Percentiles rank a stretch among this genome's conserved stretches.
phyloP scores from a whole-genome alignment of 78 protist genomes.

The Dictyostelium brefeldianum region DNA sequence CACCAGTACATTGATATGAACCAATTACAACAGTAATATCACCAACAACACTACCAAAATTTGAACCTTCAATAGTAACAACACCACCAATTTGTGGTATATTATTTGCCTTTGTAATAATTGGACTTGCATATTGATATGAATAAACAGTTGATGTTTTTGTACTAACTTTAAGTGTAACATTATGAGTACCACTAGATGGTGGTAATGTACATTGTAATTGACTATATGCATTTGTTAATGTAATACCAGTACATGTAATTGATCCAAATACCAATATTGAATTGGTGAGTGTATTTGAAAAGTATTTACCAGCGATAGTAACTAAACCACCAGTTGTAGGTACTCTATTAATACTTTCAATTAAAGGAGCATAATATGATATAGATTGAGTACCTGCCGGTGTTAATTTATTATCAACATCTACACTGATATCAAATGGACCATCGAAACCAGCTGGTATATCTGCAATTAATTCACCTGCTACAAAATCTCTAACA shows the following conservation, averaged over 20 bases:
- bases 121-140: neutral
- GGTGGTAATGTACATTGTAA: slow-evolving; percentile 4
- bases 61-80: slow-evolving; percentile 16
- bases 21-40: neutral
- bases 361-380: slow-evolving; percentile 4
- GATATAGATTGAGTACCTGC: slow-evolving; percentile 13
- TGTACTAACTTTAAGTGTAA: neutral
- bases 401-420: neutral
- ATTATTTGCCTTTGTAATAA: neutral
- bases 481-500: slow-evolving; percentile 16
- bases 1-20: neutral
- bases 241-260: neutral
- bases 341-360: neutral
- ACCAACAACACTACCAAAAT: neutral
- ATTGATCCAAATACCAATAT: neutral
- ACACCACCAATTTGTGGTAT: slow-evolving; percentile 27
- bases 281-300: neutral
- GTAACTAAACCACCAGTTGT: slow-evolving; percentile 25
- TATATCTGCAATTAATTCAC: neutral
- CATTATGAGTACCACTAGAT: neutral
- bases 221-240: neutral
- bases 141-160: neutral
- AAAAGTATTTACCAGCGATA: slow-evolving; percentile 8
- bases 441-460: slow-evolving; percentile 37
- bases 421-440: neutral